These are phyloP conservation scores for Cyclotella atomus DNA, from an alignment of 108 stramenopile genomes.

Conservation along the genomic window DNA sequence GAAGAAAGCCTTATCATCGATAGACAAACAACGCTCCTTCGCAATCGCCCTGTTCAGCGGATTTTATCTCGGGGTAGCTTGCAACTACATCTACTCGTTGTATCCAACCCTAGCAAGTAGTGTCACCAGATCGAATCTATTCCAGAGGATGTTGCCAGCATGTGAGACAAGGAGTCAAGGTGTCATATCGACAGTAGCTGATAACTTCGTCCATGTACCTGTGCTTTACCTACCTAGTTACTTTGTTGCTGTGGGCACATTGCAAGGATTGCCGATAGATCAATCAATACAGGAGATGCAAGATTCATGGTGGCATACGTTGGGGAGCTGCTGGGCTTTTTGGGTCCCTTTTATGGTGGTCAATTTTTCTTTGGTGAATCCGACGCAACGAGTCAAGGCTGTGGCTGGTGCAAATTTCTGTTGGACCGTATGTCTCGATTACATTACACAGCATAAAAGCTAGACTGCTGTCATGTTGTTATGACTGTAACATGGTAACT, in stretches of 20 bases:
- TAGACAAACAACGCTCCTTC: not conserved
- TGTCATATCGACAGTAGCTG: not conserved
- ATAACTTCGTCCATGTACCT: not conserved
- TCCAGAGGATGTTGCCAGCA: not conserved
- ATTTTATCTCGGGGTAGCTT: not conserved
- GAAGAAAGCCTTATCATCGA: not conserved
- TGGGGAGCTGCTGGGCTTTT: constrained; percentile 4
- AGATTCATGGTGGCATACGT: not conserved
- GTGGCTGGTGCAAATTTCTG: not conserved
- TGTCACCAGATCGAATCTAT: not conserved
- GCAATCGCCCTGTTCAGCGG: not conserved
- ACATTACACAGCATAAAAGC: not conserved
- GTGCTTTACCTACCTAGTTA: not conserved
- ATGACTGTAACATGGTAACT: constrained; percentile 21
- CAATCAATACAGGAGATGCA: not conserved
- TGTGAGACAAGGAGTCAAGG: not conserved
- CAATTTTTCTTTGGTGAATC: not conserved
- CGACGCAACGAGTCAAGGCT: not conserved
- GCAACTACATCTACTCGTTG: not conserved
- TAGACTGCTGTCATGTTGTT: no score
- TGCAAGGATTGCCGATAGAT: not conserved
- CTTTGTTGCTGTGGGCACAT: not conserved
- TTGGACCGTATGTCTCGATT: constrained; percentile 10
- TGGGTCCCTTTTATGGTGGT: constrained; percentile 3
- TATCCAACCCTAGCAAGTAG: not conserved